Evolutionary conservation across 352 stramenopile genomes (phyloP).

Genomic region (Phytophthora pini): DNA sequence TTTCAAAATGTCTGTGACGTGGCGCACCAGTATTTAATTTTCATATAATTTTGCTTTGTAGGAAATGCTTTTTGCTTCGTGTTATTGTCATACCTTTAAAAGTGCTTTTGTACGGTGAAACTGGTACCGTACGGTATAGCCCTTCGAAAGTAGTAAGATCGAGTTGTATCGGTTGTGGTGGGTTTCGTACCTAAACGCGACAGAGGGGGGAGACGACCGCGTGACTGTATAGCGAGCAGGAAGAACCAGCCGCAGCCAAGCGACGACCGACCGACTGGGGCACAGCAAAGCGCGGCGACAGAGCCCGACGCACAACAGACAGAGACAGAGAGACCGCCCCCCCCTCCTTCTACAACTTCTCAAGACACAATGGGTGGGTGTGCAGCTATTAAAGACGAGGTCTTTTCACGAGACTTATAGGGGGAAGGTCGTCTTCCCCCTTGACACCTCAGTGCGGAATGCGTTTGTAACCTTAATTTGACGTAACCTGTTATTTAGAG

Average conservation of each 20-base stretch:
- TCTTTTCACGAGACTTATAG: not conserved
- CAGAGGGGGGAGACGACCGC: not conserved
- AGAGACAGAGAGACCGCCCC: conserved; percentile 8
- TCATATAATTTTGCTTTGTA: too few relatives aligned
- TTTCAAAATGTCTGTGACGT: too few relatives aligned
- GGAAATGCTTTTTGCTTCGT: too few relatives aligned
- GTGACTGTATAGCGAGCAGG: conserved; percentile 17
- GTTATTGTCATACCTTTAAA: not conserved
- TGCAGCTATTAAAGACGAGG: not conserved
- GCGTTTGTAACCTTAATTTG: conserved; percentile 8
- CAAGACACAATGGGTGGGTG: conserved; percentile 33
- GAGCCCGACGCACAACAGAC: conserved; percentile 12
- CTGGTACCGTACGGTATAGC: not conserved
- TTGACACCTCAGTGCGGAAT: not conserved
- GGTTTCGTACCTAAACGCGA: conserved; percentile 22
- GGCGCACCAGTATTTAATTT: too few relatives aligned
- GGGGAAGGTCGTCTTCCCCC: not conserved
- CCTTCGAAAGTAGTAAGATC: conserved; percentile 7
- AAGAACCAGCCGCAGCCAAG: conserved; percentile 24
- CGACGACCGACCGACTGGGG: conserved; percentile 24
- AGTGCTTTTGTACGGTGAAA: not conserved
- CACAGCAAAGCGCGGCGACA: conserved; percentile 20
- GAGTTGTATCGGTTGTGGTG: not conserved
- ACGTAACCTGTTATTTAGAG: conserved; percentile 41
- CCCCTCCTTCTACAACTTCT: conserved; percentile 9